These are phyloP conservation scores for Aspergillus aculeatinus DNA, from an alignment of 2,329 filamentous ascomycete species.

Conservation along the genomic window DNA sequence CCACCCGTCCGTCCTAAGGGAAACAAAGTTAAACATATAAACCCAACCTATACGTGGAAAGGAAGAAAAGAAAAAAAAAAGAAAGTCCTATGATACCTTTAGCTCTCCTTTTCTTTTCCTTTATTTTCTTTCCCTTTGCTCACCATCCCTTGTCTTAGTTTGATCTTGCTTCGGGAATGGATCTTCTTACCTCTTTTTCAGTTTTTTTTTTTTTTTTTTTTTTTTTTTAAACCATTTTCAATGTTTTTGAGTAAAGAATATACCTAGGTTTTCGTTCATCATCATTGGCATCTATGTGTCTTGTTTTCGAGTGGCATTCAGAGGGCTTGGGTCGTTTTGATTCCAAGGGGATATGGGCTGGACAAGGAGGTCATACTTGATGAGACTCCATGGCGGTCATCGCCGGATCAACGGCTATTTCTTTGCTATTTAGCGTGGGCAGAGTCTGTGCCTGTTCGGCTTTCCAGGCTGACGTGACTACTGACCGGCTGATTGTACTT, in stretches of 20 bases:
- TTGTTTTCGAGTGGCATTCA: too few species aligned
- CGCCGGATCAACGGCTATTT: too few species aligned
- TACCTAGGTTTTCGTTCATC: too few species aligned
- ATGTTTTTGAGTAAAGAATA: background rate
- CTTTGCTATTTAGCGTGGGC: too few species aligned
- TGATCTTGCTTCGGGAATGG: background rate
- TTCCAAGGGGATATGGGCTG: too few species aligned
- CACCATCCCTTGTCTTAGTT: background rate
- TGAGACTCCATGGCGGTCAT: too few species aligned
- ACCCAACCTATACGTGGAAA: background rate
- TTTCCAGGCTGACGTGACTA: too few species aligned
- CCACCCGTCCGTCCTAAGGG: background rate
- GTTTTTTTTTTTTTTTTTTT: background rate
- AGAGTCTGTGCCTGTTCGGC: too few species aligned
- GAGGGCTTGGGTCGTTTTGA: too few species aligned
- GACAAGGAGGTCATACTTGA: too few species aligned
- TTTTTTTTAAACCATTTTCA: background rate
- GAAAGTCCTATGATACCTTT: background rate
- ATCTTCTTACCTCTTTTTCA: background rate
- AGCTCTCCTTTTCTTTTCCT: constrained; percentile 7
- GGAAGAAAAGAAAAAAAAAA: constrained; percentile 1
- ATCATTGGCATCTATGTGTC: too few species aligned
- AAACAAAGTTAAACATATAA: background rate
- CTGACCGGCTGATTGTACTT: too few species aligned
- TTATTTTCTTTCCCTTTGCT: background rate